Evolutionary conservation across 2,329 filamentous ascomycete species (phyloP).

Genomic region (Hypoxylon sp.): DNA sequence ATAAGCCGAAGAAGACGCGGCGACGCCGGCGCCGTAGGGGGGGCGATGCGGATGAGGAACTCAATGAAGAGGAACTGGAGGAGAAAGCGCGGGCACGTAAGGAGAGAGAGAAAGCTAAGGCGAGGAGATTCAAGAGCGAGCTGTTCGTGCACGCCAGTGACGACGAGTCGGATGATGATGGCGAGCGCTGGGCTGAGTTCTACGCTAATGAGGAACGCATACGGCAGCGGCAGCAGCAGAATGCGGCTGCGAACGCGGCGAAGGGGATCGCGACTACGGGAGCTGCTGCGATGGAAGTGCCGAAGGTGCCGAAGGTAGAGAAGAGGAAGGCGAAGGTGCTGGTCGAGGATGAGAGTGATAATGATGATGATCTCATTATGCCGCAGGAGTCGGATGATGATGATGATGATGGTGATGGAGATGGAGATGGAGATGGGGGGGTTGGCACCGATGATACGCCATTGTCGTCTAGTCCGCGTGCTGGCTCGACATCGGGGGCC

Average conservation of each 20-base stretch:
- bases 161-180: constrained; percentile 87
- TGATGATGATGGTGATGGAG: constrained; percentile 49
- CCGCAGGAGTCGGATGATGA: constrained; percentile 45
- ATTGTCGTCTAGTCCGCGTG: constrained; percentile 58
- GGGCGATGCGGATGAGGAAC: constrained; percentile 62
- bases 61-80: constrained; percentile 75
- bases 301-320: constrained; percentile 44
- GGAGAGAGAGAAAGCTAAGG: constrained; percentile 81
- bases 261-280: constrained; percentile 30
- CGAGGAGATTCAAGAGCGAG: constrained; percentile 85
- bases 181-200: constrained; percentile 73
- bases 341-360: constrained; percentile 53
- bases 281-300: constrained; percentile 24
- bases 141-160: constrained; percentile 87
- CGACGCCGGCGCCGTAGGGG: constrained; percentile 67
- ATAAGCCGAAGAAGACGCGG: constrained; percentile 73
- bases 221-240: constrained; percentile 67
- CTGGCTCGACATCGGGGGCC: constrained; percentile 38
- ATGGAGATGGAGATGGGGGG: constrained; percentile 50
- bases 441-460: constrained; percentile 57
- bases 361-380: constrained; percentile 51
- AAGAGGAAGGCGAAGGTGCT: constrained; percentile 54
- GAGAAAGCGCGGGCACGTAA: constrained; percentile 74
- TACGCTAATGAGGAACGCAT: constrained; percentile 81
- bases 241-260: constrained; percentile 53